Base-by-base conservation (phyloP, 23 red algal species). In the Chondrus crispus region DNA sequence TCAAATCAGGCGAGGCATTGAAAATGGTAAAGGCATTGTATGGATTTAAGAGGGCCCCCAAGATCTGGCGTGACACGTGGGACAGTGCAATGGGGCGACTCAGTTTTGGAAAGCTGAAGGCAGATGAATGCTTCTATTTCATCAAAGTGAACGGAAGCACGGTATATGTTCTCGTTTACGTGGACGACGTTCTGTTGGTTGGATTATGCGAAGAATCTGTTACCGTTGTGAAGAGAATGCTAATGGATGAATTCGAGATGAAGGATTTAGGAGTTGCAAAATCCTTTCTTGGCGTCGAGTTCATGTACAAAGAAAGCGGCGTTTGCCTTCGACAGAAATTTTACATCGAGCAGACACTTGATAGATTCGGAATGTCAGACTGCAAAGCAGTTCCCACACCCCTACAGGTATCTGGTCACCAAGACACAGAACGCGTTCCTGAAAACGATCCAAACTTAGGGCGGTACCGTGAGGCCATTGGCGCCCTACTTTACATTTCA, bases 401-500 rank as follows among this genome's bases (percentile, higher is more conserved):
- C 36, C 36, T 83, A 10, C 46, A 62, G 29, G 41, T 2, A 13
- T 39, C 20, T 14, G 52, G n/a, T 26, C 32, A 28, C 33, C 11
- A 58, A 30, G 79, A 83, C 30, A 57, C 46, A n/a, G 28, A 2
- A 83, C 30, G 12, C 22, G 30, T 52, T 26, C 46, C 47, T 60
- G 1, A 58, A 62, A 41, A 52, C 18, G 49, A 55, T 30, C 79
- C 47, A 62, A 22, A 66, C 5, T 66, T 22, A 66, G 62, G 1
- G 19, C 13, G 26, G 26, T 81, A 63, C 51, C 54, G 52, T 38
- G 72, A 91, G 43, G 74, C 77, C 38, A 35, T 91, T n/a, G 88
- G 74, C 18, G 13, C 74, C 12, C 44, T 91, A 54, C 36, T 91
- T 5, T 91, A 81, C 74, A 24, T 81, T 18, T 49, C 88, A 13